A percentile compares a stretch with the other conserved stretches of the same genome.
Evolutionary conservation across 2,329 filamentous ascomycete genomes (phyloP).

Genomic region (Neonectria neomacrospora): DNA sequence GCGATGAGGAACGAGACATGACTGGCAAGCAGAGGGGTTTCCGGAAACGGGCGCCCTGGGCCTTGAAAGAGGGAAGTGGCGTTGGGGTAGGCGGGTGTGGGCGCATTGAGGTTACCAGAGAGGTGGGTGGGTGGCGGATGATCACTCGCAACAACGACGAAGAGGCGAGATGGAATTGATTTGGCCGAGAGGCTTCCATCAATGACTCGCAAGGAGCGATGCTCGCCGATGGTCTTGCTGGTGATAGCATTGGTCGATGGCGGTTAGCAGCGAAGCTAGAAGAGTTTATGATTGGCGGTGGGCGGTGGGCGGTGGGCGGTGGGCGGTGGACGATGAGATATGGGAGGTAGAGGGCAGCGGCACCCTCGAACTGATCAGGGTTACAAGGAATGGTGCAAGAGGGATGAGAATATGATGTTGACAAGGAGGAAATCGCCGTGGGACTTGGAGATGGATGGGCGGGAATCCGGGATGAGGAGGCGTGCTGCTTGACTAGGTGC

Average conservation of each 20-base stretch:
- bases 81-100: slow-evolving; percentile 12
- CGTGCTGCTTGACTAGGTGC: not conserved
- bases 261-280: not conserved
- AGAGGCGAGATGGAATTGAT: slow-evolving; percentile 1
- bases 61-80: slow-evolving; percentile 12
- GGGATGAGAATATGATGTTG: not conserved
- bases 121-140: not conserved
- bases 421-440: not conserved
- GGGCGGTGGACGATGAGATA: not conserved
- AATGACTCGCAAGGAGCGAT: slow-evolving; percentile 1
- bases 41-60: slow-evolving; percentile 9
- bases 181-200: not conserved
- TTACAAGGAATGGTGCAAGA: not conserved
- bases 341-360: not conserved
- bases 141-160: slow-evolving; percentile 9
- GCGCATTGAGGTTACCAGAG: slow-evolving; percentile 9
- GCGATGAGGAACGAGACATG: slow-evolving; percentile 20
- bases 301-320: not conserved
- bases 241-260: not conserved
- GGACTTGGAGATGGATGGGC: not conserved
- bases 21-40: slow-evolving; percentile 17
- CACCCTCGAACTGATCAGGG: not conserved
- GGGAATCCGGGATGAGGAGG: slow-evolving; percentile 10
- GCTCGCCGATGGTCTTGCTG: not conserved
- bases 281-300: not conserved